Evolutionary conservation across 73 alveolate species (phyloP), one percentile per base, ranked within the genome.

Genomic region (Strombidium stylifer): DNA sequence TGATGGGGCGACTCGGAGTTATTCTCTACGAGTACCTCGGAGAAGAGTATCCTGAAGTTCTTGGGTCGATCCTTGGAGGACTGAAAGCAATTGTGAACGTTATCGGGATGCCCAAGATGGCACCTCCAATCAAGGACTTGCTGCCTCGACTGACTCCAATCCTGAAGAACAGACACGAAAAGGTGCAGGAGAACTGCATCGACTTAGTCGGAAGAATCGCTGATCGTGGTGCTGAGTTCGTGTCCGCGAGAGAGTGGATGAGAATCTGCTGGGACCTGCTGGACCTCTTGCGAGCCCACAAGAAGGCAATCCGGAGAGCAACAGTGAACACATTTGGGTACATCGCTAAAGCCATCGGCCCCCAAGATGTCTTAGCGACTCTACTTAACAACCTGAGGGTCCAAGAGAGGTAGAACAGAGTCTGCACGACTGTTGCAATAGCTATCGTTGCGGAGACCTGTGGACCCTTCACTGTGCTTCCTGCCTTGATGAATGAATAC

Each of bases 371-470:
- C 25, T 68, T 94, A 26, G 91, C 94, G 45, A 93, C 98, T 2
- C 83, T 94, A 55, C 91, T 94, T 52, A 93, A 94, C 84, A 96
- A 94, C 86, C 81, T 96, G 55, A 90, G 97, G 90, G 99, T 97
- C 54, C 98, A 97, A 85, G 99, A 97, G 93, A 86, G 99, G 58
- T 97, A 97, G 89, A 93, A 92, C 84, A 92, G 99, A 74, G 97
- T 97, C 21, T 97, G 99, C 85, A 97, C 99, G 14, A 97, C 99
- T n/a, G 99, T 97, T 19, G 99, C 99, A 18, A 97, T 97, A 54
- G 99, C 99, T 24, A 97, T 97, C 41, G 99, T 97, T n/a, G 99
- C 99, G n/a, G 99, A 97, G 83, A 95, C 99, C 15, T 97, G 99
- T 58, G 99, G 99, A 20, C 99, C 99, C 0, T 97, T 94, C 87